Evolutionary conservation across 306 rosid genomes (phyloP).

Genomic region (Fragaria ananassa): DNA sequence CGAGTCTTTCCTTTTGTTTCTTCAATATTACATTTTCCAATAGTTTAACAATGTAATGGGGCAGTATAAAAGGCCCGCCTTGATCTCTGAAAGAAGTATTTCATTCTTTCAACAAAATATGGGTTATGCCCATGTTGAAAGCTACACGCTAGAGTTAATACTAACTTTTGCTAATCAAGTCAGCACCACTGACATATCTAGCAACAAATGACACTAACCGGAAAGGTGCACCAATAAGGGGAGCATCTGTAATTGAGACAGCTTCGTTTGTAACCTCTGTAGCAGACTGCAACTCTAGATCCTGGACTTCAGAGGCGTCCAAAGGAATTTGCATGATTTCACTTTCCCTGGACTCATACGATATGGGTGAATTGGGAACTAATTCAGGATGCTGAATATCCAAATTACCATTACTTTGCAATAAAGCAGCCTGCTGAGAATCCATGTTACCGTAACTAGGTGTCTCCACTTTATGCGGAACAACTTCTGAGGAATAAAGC

Average conservation of each 20-base stretch:
- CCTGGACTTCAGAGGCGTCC: conserved; percentile 45
- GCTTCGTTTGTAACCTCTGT: conserved; percentile 34
- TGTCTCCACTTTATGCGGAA: conserved; percentile 31
- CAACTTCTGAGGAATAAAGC: conserved; percentile 33
- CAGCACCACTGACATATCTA: conserved; percentile 85
- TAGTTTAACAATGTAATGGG: conserved; percentile 26
- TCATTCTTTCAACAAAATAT: conserved; percentile 22
- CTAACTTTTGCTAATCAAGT: conserved; percentile 54
- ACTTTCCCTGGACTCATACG: conserved; percentile 52
- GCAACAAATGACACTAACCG: conserved; percentile 83
- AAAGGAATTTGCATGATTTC: conserved; percentile 73
- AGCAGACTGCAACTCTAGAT: conserved; percentile 34
- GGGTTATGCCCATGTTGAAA: not conserved
- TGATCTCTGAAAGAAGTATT: conserved; percentile 13
- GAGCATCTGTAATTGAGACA: conserved; percentile 73
- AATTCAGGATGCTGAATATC: conserved; percentile 22
- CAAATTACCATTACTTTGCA: conserved; percentile 14
- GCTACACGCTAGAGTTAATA: conserved; percentile 30
- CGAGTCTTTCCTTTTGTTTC: conserved; percentile 7
- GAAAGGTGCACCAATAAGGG: conserved; percentile 86
- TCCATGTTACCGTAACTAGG: conserved; percentile 19
- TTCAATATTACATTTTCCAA: conserved; percentile 21
- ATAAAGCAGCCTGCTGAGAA: conserved; percentile 16
- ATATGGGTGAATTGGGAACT: conserved; percentile 23
- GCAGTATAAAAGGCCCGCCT: conserved; percentile 33